Evolutionary conservation across 1,284 basidiomycete species (phyloP), one percentile per base, ranked within the genome.

Genomic region (Marasmius tenuissimus): DNA sequence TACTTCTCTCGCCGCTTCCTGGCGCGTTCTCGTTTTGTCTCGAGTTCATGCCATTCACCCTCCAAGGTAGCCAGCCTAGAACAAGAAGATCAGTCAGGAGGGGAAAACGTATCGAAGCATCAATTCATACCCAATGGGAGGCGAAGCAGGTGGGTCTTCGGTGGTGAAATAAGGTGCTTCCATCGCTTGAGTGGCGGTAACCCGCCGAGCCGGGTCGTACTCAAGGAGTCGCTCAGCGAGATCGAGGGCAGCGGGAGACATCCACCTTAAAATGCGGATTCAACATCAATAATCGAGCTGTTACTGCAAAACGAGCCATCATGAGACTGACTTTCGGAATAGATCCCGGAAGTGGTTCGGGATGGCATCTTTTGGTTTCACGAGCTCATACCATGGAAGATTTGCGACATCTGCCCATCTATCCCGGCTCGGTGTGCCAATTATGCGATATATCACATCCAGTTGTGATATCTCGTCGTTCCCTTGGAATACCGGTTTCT

Each of bases 381-480:
- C 90, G n/a, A 99, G 85, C 73, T 99, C 97, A 73, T 94, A 99
- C 97, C 97, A 99, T 3, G 97, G 97, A 61, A 99, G 77, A 67
- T 89, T 87, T 5, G 86, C 83, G 34, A 97, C 80, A 5, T 84
- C 88, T 0, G 92, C 87, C 97, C 97, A 99, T 49, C 86, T 84
- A 34, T 88, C 85, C n/a, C 85, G 74, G 12, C 85, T 86, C 0
- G 97, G 95, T 0, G 96, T 97, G 11, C 98, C 98, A 67, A 98
- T 84, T 50, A 97, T 83, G 62, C 86, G 89, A 75, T 94, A 97
- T 63, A 99, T 92, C 38, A 92, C 91, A 62, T 98, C 93, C 12
- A 99, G 84, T 73, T 99, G 98, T 67, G 97, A 91, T 59, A 99
- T 95, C 78, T 99, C 97, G 69, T 98, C 96, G 67, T 91, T 92